Evolutionary conservation across 495 filamentous ascomycete genomes (phyloP).

Genomic region (Penicillium riverlandense): DNA sequence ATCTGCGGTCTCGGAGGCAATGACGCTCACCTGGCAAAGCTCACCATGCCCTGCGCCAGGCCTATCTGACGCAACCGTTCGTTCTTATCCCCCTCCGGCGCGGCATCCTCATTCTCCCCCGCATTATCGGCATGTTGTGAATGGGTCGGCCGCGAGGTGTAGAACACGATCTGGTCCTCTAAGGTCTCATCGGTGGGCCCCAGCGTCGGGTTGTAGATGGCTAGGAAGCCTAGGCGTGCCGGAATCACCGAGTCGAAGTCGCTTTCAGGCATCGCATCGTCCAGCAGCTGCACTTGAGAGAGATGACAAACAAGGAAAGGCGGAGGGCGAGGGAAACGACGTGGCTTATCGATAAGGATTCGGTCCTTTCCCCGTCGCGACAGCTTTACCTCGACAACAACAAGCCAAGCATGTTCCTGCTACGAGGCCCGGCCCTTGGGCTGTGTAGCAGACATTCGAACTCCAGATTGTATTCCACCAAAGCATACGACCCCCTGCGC

Average conservation of each 20-base stretch:
- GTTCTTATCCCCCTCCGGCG: conserved; percentile 60
- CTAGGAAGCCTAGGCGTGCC: conserved; percentile 78
- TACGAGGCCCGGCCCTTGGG: conserved; percentile 16
- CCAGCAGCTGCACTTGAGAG: background rate
- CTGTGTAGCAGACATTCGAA: conserved; percentile 6
- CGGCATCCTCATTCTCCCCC: conserved; percentile 50
- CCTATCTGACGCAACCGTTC: conserved; percentile 86
- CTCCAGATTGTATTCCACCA: conserved; percentile 23
- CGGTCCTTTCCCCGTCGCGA: conserved; percentile 2
- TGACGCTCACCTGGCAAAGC: conserved; percentile 64
- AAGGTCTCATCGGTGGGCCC: conserved; percentile 82
- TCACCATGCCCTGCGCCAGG: conserved; percentile 95
- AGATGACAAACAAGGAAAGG: background rate
- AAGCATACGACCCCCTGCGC: conserved; percentile 57
- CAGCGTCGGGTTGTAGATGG: conserved; percentile 92
- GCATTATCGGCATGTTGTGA: conserved; percentile 26
- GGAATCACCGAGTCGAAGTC: conserved; percentile 49
- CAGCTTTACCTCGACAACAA: background rate
- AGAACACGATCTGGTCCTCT: conserved; percentile 87
- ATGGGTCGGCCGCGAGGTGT: conserved; percentile 47
- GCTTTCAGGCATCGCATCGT: conserved; percentile 35
- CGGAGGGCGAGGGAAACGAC: conserved; percentile 28
- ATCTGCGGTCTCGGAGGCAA: conserved; percentile 5
- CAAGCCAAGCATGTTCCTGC: conserved; percentile 16
- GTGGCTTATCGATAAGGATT: conserved; percentile 28